Base-by-base conservation (phyloP, 768 basidiomycete species). In the Suillus occidentalis region DNA sequence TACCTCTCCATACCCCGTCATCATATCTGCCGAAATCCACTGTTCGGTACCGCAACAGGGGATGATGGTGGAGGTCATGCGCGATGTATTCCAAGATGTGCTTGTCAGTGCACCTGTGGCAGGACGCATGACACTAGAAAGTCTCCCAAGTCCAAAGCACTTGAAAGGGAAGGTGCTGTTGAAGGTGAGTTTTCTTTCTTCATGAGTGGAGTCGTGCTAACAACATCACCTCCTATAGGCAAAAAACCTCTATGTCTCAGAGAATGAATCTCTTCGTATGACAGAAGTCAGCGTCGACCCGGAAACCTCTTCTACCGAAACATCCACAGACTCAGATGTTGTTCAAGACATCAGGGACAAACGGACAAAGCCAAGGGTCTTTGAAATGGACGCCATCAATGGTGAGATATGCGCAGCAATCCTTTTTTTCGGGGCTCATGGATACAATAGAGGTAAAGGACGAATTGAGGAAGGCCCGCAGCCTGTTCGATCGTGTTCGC, bases 101-200 rank as follows among this genome's bases (percentile, higher is more conserved):
- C n/a, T n/a, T n/a, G n/a, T n/a, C n/a, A n/a, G n/a, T n/a, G n/a
- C n/a, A n/a, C n/a, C n/a, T n/a, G n/a, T n/a, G n/a, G n/a, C n/a
- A n/a, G n/a, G n/a, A n/a, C n/a, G n/a, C n/a, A n/a, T n/a, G n/a
- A n/a, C n/a, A n/a, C n/a, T n/a, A n/a, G n/a, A n/a, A n/a, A n/a
- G n/a, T n/a, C n/a, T n/a, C n/a, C n/a, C n/a, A n/a, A n/a, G n/a
- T n/a, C 96, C 96, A 0, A 89, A 94, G 60, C 85, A 89, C 22
- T 80, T 99, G 57, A 90, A 86, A 73, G 83, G 87, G 6, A 87
- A 86, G 66, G 83, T 97, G n/a, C 73, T 97, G 42, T 77, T 99
- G 65, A 99, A 99, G 83, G 92, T 89, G 37, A 55, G 80, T 75
- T 6, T 18, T 58, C 4, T 4, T 13, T 39, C 13, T 12, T 39